Conservation (phyloP, 805 yeast genomes). For the Wickerhamiella shivajii region DNA sequence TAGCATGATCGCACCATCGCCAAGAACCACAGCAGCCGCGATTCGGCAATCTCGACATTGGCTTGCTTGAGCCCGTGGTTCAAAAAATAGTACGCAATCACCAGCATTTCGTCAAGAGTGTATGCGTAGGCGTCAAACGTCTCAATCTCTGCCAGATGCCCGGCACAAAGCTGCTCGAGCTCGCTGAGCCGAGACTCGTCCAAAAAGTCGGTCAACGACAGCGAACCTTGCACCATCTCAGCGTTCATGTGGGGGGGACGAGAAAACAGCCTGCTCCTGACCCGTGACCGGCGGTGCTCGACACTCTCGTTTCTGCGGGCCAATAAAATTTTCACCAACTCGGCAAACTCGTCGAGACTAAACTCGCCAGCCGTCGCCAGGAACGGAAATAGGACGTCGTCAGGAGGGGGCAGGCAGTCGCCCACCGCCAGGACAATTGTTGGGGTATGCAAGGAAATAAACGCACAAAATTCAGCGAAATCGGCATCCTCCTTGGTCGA, state of each 20-base stretch:
- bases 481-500: not conserved
- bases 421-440: not conserved
- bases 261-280: no score
- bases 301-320: no score
- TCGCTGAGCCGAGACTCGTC: no score
- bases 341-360: not conserved
- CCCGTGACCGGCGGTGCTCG: no score
- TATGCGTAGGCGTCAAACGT: not conserved
- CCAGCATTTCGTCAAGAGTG: conserved; percentile 2
- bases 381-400: not conserved
- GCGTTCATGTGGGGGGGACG: no score
- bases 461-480: not conserved
- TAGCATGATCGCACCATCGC: conserved; percentile 58
- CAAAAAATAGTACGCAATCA: not conserved
- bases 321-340: not conserved
- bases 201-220: no score
- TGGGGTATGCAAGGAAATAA: not conserved
- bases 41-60: not conserved
- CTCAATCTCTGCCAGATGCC: not conserved
- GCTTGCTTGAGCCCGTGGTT: not conserved
- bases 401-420: not conserved
- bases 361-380: not conserved
- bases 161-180: not conserved
- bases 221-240: no score
- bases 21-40: not conserved